These are phyloP conservation scores for Coemansia sp. DNA, from an alignment of 192 early-diverging fungal species.

Conservation along the genomic window DNA sequence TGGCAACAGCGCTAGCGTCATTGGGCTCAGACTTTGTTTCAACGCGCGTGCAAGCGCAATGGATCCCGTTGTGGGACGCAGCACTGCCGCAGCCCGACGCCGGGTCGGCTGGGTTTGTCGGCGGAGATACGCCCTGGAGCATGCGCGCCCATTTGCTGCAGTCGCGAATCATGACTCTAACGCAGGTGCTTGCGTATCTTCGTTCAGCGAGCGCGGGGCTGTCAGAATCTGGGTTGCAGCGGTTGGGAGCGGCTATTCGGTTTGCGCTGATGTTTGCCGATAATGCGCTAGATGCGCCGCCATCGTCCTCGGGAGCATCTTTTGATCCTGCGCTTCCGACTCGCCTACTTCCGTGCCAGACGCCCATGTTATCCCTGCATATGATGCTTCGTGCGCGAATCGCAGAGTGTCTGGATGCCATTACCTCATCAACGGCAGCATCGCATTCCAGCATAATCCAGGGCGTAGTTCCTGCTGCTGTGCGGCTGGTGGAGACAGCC, in stretches of 20 bases:
- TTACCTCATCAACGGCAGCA: not conserved
- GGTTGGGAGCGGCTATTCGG: conserved; percentile 10
- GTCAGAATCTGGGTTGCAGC: not conserved
- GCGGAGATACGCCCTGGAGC: conserved; percentile 23
- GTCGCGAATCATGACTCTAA: conserved; percentile 26
- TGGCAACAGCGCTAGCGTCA: conserved; percentile 23
- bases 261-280: conserved; percentile 43
- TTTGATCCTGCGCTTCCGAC: conserved; percentile 10
- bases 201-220: not conserved
- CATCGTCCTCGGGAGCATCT: not conserved
- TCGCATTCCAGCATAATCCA: not conserved
- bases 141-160: conserved; percentile 31
- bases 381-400: conserved; percentile 29
- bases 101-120: conserved; percentile 23
- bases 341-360: conserved; percentile 16
- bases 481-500: conserved; percentile 30
- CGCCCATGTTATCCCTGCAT: conserved; percentile 21
- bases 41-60: conserved; percentile 15
- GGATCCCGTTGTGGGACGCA: conserved; percentile 25
- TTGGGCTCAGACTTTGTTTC: conserved; percentile 13
- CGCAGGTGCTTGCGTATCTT: conserved; percentile 26
- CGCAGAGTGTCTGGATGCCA: conserved; percentile 25
- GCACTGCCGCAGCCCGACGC: conserved; percentile 32
- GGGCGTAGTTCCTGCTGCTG: conserved; percentile 14
- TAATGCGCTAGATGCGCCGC: conserved; percentile 51